Evolutionary conservation across 2,329 filamentous ascomycete genomes (phyloP).

Genomic region (Clathrospora elynae): DNA sequence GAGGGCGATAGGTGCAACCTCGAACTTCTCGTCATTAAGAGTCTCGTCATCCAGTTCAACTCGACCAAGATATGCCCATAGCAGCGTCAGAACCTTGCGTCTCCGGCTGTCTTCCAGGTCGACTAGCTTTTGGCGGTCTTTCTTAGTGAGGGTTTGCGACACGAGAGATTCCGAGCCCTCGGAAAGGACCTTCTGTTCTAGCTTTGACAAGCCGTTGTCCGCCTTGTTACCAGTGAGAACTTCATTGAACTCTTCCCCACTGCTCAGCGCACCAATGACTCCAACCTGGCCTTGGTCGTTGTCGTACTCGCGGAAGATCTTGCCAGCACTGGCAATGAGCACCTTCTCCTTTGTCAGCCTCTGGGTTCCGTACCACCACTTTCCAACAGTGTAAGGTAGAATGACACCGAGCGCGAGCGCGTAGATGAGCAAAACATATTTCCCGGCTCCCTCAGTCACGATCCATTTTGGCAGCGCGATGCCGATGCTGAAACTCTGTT

Average conservation of each 20-base stretch:
- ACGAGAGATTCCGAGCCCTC: slow-evolving; percentile 60
- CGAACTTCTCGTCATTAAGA: slow-evolving; percentile 84
- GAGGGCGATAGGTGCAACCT: slow-evolving; percentile 84
- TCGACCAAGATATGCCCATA: slow-evolving; percentile 95
- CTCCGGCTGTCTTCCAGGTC: slow-evolving; percentile 79
- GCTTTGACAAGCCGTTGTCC: slow-evolving; percentile 77
- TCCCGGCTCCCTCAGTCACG: slow-evolving; percentile 89
- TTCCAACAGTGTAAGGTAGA: slow-evolving; percentile 89
- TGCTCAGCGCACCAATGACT: slow-evolving; percentile 79
- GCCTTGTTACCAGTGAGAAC: slow-evolving; percentile 77
- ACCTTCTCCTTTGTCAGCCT: slow-evolving; percentile 91
- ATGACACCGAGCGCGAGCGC: slow-evolving; percentile 85
- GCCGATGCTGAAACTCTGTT: slow-evolving; percentile 97
- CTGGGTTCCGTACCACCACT: slow-evolving; percentile 99
- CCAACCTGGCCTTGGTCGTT: slow-evolving; percentile 81
- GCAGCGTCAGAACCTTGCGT: slow-evolving; percentile 82
- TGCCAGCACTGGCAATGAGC: slow-evolving; percentile 89
- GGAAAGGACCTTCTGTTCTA: slow-evolving; percentile 80
- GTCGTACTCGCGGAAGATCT: slow-evolving; percentile 90
- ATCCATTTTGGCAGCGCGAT: slow-evolving; percentile 95
- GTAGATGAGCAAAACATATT: slow-evolving; percentile 92
- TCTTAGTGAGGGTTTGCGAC: slow-evolving; percentile 66
- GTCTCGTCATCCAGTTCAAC: slow-evolving; percentile 79
- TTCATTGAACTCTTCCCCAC: slow-evolving; percentile 82
- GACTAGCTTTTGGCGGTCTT: slow-evolving; percentile 77